Conservation (phyloP, 139 green algal genomes). For the Pleodorina starrii region DNA sequence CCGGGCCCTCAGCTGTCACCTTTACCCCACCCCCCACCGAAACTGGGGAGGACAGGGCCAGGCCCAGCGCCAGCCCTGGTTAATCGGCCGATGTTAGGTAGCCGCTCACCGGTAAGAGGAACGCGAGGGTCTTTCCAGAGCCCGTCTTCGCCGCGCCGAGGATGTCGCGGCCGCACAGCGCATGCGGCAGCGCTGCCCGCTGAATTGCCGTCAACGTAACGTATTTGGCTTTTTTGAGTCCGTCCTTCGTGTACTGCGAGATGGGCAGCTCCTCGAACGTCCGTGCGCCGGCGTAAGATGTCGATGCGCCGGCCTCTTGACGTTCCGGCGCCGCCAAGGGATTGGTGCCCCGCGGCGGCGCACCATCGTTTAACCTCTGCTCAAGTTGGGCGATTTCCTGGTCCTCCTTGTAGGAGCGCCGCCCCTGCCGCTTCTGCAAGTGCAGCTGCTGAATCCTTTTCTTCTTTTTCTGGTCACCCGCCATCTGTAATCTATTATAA, state of each 20-base stretch:
- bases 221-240: conserved; percentile 75
- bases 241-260: conserved; percentile 64
- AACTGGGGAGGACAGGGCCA: not conserved
- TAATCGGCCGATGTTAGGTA: not conserved
- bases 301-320: conserved; percentile 29
- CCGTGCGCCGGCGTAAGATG: conserved; percentile 57
- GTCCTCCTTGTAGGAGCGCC: conserved; percentile 47
- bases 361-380: conserved; percentile 49
- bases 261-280: conserved; percentile 73
- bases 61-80: not conserved
- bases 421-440: conserved; percentile 34
- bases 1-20: too few species aligned
- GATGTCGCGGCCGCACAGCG: conserved; percentile 92
- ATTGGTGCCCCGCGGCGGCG: conserved; percentile 68
- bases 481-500: too few species aligned
- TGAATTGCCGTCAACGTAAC: conserved; percentile 93
- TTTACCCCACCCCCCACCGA: too few species aligned
- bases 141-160: conserved; percentile 98
- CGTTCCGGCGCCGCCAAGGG: conserved; percentile 51
- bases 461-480: conserved; percentile 1
- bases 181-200: conserved; percentile 92
- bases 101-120: conserved; percentile 89
- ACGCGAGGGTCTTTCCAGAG: conserved; percentile 97
- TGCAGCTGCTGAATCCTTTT: not conserved
- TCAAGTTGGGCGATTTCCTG: conserved; percentile 58